Conservation (phyloP, 768 basidiomycete genomes). For the Kondoa subrosea region DNA sequence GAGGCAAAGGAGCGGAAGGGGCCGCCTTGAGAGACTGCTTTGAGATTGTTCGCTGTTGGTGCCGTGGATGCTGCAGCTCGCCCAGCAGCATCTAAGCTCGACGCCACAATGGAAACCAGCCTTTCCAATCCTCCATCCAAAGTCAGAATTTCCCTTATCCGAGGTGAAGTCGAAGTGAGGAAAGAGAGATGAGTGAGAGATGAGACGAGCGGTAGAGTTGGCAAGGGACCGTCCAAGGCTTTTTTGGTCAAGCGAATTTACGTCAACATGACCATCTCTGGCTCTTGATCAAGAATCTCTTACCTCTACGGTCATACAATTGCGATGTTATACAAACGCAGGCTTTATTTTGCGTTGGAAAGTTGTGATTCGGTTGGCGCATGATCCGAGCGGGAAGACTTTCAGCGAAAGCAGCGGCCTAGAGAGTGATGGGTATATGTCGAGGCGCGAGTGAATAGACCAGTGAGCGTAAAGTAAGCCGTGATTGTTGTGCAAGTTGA, state of each 20-base stretch:
- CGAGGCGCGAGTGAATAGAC: too few species aligned
- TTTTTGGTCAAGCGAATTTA: not conserved
- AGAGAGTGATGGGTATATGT: too few species aligned
- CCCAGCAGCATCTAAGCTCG: slow-evolving; percentile 37
- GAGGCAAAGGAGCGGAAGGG: slow-evolving; percentile 10
- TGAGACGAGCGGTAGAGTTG: slow-evolving; percentile 61
- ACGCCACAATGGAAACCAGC: slow-evolving; percentile 71
- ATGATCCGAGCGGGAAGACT: slow-evolving; percentile 37
- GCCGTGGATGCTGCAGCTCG: not conserved
- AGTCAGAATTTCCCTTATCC: slow-evolving; percentile 95
- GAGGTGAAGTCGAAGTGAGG: slow-evolving; percentile 88
- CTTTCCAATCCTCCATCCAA: slow-evolving; percentile 94
- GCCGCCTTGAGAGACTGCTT: not conserved
- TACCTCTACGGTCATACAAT: slow-evolving; percentile 85
- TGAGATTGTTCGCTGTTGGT: slow-evolving; percentile 8
- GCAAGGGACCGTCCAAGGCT: slow-evolving; percentile 34
- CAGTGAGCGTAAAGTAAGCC: too few species aligned
- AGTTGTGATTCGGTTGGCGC: slow-evolving; percentile 90
- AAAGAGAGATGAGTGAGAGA: slow-evolving; percentile 90
- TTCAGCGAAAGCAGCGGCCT: not conserved
- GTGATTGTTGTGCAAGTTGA: too few species aligned
- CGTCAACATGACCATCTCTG: not conserved
- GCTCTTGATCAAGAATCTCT: slow-evolving; percentile 31
- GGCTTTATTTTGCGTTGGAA: slow-evolving; percentile 85
- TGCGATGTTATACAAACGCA: slow-evolving; percentile 86